These are phyloP conservation scores for Leccinum cinnamomeum DNA, from an alignment of 1,284 basidiomycete species.

Conservation along the genomic window DNA sequence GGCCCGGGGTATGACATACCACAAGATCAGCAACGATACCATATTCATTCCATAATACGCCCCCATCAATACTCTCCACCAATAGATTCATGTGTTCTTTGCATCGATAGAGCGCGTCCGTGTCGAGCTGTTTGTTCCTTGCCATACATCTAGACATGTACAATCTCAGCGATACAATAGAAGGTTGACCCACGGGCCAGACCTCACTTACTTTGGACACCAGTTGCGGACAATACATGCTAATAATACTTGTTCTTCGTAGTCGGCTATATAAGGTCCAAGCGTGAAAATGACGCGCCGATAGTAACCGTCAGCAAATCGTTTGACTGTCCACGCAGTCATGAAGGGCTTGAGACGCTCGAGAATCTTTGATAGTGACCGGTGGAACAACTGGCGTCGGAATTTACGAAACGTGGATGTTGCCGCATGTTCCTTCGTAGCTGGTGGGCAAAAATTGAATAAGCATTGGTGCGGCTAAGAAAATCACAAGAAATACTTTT, in stretches of 20 bases:
- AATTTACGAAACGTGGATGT: not conserved
- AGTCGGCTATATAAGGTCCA: not conserved
- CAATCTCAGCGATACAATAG: too few relatives aligned
- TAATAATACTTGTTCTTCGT: not conserved
- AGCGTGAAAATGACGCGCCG: not conserved
- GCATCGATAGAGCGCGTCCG: not conserved
- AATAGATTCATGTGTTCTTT: not conserved
- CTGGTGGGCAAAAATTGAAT: not conserved
- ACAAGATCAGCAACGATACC: not conserved
- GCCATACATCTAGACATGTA: not conserved
- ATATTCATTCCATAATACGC: slow-evolving; percentile 1
- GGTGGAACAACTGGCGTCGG: not conserved
- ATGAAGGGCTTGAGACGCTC: not conserved
- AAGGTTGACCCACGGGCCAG: too few relatives aligned
- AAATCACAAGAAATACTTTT: not conserved
- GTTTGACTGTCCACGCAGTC: not conserved
- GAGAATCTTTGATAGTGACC: not conserved
- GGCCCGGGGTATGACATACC: not conserved
- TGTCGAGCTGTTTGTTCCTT: not conserved
- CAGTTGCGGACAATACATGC: not conserved
- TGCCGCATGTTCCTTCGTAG: not conserved
- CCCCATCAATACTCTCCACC: not conserved
- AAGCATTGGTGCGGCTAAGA: too few relatives aligned
- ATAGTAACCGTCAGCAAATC: not conserved
- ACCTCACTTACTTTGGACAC: not conserved